Conservation (phyloP, 169 alveolate genomes). For the Plasmodium sp. region DNA sequence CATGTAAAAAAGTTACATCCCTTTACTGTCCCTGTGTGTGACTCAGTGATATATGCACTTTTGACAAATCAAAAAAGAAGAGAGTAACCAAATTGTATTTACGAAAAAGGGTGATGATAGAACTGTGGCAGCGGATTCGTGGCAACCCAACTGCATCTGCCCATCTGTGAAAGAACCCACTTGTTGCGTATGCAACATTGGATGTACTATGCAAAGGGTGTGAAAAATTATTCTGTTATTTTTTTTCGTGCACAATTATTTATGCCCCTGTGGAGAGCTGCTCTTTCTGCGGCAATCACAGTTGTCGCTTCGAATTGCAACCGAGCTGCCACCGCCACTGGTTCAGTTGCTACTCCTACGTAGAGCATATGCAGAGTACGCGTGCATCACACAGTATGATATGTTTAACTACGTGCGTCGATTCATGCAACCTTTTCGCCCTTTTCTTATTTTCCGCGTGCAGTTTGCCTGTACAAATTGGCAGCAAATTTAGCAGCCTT, state of each 20-base stretch:
- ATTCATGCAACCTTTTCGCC: neutral
- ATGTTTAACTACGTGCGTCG: neutral
- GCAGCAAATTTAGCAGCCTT: neutral
- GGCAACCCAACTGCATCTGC: neutral
- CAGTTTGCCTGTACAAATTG: neutral
- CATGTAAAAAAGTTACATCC: neutral
- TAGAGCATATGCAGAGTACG: neutral
- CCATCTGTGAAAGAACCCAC: neutral
- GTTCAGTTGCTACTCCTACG: neutral
- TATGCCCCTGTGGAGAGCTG: neutral
- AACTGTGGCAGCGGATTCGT: neutral
- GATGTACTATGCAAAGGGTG: neutral
- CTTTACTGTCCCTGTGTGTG: neutral
- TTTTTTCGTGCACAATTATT: neutral
- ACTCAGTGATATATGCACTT: neutral
- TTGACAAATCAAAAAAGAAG: neutral
- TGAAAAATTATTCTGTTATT: neutral
- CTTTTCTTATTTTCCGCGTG: neutral
- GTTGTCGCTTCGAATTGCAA: neutral
- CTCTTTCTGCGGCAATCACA: neutral
- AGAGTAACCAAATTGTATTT: neutral
- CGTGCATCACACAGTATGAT: neutral
- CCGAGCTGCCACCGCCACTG: neutral
- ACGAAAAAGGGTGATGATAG: neutral
- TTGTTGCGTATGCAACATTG: neutral